Percentiles rank a stretch among this genome's conserved stretches.
Evolutionary conservation across 176 grass and related monocot genomes (phyloP).

Genomic region (Cocos nucifera): DNA sequence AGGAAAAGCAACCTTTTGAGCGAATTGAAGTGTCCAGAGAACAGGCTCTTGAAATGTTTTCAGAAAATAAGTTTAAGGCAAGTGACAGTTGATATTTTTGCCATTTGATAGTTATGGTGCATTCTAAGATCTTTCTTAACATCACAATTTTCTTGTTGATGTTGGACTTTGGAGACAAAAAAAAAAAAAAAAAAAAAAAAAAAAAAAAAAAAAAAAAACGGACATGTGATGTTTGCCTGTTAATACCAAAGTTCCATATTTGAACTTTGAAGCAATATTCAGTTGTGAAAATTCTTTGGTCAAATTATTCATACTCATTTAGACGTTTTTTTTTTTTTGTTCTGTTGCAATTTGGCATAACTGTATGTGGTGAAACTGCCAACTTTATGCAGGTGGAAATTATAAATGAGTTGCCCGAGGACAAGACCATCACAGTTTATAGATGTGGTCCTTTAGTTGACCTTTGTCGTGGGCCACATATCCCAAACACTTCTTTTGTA

Average conservation of each 20-base stretch:
- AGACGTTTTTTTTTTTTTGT: constrained; percentile 11
- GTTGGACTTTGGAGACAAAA: no score
- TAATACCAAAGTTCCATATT: no score
- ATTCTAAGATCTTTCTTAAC: no score
- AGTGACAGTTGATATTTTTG: constrained; percentile 6
- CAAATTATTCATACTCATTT: background rate
- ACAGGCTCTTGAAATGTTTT: constrained; percentile 87
- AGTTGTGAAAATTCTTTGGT: no score
- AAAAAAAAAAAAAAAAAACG: no score
- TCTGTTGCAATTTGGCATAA: background rate
- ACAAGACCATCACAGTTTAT: constrained; percentile 99
- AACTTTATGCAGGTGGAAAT: constrained; percentile 78
- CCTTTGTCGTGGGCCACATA: constrained; percentile 96
- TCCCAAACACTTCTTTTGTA: constrained; percentile 89
- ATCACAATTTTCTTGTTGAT: no score
- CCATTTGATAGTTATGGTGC: no score
- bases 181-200: no score
- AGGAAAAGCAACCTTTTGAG: constrained; percentile 98
- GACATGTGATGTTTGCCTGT: no score
- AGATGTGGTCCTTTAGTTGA: constrained; percentile 93
- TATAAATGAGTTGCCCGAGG: constrained; percentile 83
- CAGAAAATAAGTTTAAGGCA: constrained; percentile 97
- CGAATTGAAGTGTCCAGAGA: constrained; percentile 88
- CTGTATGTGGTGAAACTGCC: constrained; percentile 3
- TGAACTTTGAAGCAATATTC: no score